Conservation (phyloP, 345 rosid genomes). For the Camelina laxa region DNA sequence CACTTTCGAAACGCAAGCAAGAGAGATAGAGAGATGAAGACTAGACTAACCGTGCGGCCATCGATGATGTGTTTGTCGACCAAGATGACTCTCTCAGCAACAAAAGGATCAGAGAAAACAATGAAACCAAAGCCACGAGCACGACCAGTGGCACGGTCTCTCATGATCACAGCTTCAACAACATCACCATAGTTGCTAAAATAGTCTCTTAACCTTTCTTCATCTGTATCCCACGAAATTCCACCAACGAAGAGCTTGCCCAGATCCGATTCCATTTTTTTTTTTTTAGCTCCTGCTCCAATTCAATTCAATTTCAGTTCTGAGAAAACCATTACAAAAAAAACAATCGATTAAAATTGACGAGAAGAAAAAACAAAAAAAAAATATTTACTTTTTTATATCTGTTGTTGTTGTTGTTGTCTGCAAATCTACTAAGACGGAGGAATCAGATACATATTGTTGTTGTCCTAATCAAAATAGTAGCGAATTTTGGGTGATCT, state of each 20-base stretch:
- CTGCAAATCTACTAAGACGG: constrained; percentile 33
- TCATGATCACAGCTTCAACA: constrained; percentile 95
- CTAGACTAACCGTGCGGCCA: constrained; percentile 75
- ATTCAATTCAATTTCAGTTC: not conserved
- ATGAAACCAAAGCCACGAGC: constrained; percentile 97
- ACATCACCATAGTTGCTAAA: constrained; percentile 86
- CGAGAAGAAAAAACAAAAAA: not conserved
- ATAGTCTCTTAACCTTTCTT: constrained; percentile 85
- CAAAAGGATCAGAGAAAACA: constrained; percentile 82
- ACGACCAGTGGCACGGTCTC: constrained; percentile 95
- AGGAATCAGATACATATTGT: constrained; percentile 16
- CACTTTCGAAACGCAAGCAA: not conserved
- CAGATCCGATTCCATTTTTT: constrained; percentile 84
- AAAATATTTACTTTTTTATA: too few relatives aligned
- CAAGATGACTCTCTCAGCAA: constrained; percentile 86
- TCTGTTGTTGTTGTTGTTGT: not conserved
- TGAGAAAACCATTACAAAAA: not conserved
- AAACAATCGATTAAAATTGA: not conserved
- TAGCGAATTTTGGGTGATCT: constrained; percentile 10
- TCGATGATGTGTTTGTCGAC: constrained; percentile 84
- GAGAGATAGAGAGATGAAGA: too few relatives aligned
- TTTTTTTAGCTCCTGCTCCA: constrained; percentile 48
- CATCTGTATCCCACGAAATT: constrained; percentile 98
- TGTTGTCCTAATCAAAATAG: constrained; percentile 29
- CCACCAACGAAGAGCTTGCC: constrained; percentile 99